Evolutionary conservation across 176 grass and related monocot genomes (phyloP).

Genomic region (Zoysia japonica): DNA sequence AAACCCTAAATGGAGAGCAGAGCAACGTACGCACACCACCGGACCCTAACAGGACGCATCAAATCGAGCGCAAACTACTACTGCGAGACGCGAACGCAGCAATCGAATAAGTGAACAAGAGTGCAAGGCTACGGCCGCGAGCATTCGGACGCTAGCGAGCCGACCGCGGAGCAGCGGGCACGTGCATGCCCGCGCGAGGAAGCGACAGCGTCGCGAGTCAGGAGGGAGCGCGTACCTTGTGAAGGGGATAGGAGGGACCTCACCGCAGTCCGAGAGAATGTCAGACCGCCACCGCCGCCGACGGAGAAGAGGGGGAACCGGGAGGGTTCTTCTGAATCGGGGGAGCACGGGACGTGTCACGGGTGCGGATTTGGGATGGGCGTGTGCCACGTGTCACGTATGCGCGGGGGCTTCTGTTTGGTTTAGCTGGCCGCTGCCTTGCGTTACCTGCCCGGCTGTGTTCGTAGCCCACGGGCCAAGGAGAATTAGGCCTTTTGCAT

Average conservation of each 20-base stretch:
- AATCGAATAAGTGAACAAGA: neutral
- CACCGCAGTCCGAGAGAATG: conserved; percentile 16
- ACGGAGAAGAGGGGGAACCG: conserved; percentile 9
- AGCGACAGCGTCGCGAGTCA: neutral
- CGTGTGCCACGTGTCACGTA: neutral
- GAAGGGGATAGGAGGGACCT: neutral
- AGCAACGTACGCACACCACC: neutral
- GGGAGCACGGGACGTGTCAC: conserved; percentile 30
- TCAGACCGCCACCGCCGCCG: conserved; percentile 21
- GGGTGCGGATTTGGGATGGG: neutral
- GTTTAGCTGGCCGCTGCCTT: neutral
- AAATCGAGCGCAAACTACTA: neutral
- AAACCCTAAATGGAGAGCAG: conserved; percentile 44
- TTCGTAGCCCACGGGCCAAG: neutral
- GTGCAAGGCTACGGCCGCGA: neutral
- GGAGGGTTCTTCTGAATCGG: conserved; percentile 34
- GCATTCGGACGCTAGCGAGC: neutral
- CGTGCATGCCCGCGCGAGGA: neutral
- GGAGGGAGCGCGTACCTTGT: conserved; percentile 5
- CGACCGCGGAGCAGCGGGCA: neutral
- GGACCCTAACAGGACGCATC: neutral
- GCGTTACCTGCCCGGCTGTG: neutral
- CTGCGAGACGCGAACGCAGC: neutral
- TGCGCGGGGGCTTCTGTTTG: conserved; percentile 27
- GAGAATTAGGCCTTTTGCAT: neutral